Evolutionary conservation across 2,329 filamentous ascomycete genomes (phyloP).

Genomic region (Leptographium galeiforme): DNA sequence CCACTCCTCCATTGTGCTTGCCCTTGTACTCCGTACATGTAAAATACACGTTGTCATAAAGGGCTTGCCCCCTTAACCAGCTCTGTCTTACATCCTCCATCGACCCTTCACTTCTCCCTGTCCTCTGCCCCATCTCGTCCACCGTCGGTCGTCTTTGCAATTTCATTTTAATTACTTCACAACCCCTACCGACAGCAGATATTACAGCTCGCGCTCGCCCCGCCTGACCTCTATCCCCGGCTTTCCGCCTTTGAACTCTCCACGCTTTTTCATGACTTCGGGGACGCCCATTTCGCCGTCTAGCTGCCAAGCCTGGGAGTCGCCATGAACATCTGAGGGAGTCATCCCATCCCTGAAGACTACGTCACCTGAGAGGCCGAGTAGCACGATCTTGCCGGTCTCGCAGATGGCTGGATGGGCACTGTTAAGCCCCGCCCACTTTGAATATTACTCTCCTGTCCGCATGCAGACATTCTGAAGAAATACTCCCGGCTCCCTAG

Average conservation of each 20-base stretch:
- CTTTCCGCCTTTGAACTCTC: not conserved
- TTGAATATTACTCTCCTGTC: no score
- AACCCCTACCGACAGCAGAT: not conserved
- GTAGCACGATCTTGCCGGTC: not conserved
- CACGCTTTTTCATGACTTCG: not conserved
- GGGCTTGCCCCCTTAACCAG: not conserved
- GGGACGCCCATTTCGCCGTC: not conserved
- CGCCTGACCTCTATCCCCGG: not conserved
- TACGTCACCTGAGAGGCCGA: not conserved
- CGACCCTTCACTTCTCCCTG: not conserved
- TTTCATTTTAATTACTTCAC: conserved; percentile 1
- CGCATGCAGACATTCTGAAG: no score
- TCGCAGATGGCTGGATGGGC: no score
- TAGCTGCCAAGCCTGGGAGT: not conserved
- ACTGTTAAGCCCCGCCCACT: no score
- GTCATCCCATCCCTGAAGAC: not conserved
- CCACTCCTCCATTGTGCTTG: not conserved
- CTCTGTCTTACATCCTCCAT: not conserved
- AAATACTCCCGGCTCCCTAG: no score
- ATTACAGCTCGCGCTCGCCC: no score
- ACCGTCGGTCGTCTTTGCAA: not conserved
- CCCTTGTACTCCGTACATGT: no score
- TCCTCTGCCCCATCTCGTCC: not conserved
- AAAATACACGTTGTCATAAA: no score
- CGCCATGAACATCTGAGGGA: not conserved